Conservation (phyloP, 257 asterid species). For the Solanum dulcamara region DNA sequence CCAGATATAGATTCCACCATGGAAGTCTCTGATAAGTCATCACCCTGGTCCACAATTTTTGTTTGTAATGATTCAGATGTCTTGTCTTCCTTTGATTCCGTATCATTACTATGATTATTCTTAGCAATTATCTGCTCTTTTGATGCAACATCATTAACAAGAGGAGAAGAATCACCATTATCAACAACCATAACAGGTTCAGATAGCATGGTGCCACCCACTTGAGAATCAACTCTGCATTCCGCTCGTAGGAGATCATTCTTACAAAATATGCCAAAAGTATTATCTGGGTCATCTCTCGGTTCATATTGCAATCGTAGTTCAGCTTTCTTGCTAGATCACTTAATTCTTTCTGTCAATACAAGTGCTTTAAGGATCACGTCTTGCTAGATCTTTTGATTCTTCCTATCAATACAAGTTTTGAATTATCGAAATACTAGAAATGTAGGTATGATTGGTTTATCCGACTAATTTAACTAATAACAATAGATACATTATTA, state of each 20-base stretch:
- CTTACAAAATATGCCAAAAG: neutral
- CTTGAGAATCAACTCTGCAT: neutral
- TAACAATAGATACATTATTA: too few species aligned
- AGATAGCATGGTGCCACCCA: neutral
- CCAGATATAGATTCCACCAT: slow-evolving; percentile 47
- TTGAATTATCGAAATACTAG: too few species aligned
- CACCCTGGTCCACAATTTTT: slow-evolving; percentile 35
- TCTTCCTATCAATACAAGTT: too few species aligned
- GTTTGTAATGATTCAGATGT: slow-evolving; percentile 18
- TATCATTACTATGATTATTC: slow-evolving; percentile 16
- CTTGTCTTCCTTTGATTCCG: slow-evolving; percentile 29
- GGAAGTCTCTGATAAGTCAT: slow-evolving; percentile 53
- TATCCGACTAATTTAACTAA: too few species aligned
- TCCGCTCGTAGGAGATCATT: neutral
- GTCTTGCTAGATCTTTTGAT: too few species aligned
- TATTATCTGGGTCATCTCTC: neutral
- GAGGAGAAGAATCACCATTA: slow-evolving; percentile 17
- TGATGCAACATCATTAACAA: slow-evolving; percentile 6
- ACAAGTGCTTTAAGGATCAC: too few species aligned
- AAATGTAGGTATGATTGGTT: too few species aligned
- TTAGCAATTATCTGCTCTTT: slow-evolving; percentile 16
- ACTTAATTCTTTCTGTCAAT: too few species aligned
- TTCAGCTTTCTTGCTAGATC: neutral
- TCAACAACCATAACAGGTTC: neutral
- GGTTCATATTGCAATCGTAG: neutral